phyloP scores from a whole-genome alignment of 2,329 filamentous ascomycete genomes.

The Apiospora pterosperma region DNA sequence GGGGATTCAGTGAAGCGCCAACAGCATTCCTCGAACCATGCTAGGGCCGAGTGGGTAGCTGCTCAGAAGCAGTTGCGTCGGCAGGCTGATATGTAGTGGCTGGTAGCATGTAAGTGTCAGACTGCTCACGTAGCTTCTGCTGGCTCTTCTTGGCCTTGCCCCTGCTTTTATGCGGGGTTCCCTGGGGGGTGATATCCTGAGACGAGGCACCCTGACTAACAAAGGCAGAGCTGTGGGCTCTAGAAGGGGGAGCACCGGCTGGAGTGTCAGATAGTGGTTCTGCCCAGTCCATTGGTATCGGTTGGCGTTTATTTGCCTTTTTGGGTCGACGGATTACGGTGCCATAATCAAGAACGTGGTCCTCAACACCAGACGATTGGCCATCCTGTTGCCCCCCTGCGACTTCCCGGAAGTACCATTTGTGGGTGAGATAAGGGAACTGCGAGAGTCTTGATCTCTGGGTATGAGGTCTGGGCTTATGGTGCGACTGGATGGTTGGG shows the following conservation, averaged over 20 bases:
- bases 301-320: conserved; percentile 5
- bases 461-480: neutral
- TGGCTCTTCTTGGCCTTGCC: conserved; percentile 8
- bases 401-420: neutral
- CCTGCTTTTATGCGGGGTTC: neutral
- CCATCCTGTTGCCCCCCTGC: neutral
- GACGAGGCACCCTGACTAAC: neutral
- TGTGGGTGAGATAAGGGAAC: neutral
- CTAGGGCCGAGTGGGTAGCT: neutral
- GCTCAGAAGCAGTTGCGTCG: neutral
- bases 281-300: conserved; percentile 11
- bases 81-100: neutral
- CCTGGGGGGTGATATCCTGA: neutral
- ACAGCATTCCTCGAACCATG: neutral
- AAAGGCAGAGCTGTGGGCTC: neutral
- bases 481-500: neutral
- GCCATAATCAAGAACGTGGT: conserved; percentile 3
- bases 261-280: neutral
- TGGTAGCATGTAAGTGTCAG: neutral
- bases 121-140: conserved; percentile 3
- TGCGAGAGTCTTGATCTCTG: neutral
- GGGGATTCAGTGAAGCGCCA: neutral
- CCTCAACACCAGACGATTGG: neutral
- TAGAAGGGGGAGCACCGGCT: neutral
- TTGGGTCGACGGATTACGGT: conserved; percentile 14